A percentile compares a stretch with the other conserved stretches of the same genome.
Evolutionary conservation across 345 rosid genomes (phyloP).

Genomic region (Cardamine occulta): DNA sequence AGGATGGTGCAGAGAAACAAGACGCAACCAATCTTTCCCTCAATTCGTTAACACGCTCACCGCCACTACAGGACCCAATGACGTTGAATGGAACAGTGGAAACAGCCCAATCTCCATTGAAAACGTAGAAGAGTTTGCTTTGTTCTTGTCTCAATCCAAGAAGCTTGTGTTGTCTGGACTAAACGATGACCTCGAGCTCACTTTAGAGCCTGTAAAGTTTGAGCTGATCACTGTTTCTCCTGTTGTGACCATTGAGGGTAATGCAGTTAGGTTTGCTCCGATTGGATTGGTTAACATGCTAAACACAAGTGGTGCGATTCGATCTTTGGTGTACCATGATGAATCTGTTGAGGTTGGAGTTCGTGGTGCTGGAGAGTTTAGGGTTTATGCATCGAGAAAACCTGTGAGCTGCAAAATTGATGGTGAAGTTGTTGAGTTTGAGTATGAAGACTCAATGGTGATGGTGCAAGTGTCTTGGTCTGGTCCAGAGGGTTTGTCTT

Average conservation of each 20-base stretch:
- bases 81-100: slow-evolving; percentile 87
- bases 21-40: slow-evolving; percentile 78
- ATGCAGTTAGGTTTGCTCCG: slow-evolving; percentile 68
- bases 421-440: slow-evolving; percentile 62
- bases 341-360: slow-evolving; percentile 55
- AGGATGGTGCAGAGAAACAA: slow-evolving; percentile 84
- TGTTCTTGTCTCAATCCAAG: slow-evolving; percentile 76
- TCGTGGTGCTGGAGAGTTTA: slow-evolving; percentile 77
- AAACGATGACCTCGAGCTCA: slow-evolving; percentile 53
- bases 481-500: slow-evolving; percentile 49
- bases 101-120: slow-evolving; percentile 67
- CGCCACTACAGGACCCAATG: slow-evolving; percentile 57
- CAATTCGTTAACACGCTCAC: slow-evolving; percentile 59
- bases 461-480: slow-evolving; percentile 71
- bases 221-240: slow-evolving; percentile 88
- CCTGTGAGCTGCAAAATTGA: slow-evolving; percentile 69
- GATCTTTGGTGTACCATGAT: slow-evolving; percentile 49
- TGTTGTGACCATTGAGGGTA: slow-evolving; percentile 49
- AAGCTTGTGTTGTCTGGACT: slow-evolving; percentile 64
- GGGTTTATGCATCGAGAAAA: slow-evolving; percentile 64
- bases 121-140: slow-evolving; percentile 59
- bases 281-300: slow-evolving; percentile 89
- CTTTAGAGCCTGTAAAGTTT: slow-evolving; percentile 76
- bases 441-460: slow-evolving; percentile 58
- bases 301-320: slow-evolving; percentile 84